Evolutionary conservation across 305 asterid species (phyloP).

Genomic region (Nicotiana rustica): DNA sequence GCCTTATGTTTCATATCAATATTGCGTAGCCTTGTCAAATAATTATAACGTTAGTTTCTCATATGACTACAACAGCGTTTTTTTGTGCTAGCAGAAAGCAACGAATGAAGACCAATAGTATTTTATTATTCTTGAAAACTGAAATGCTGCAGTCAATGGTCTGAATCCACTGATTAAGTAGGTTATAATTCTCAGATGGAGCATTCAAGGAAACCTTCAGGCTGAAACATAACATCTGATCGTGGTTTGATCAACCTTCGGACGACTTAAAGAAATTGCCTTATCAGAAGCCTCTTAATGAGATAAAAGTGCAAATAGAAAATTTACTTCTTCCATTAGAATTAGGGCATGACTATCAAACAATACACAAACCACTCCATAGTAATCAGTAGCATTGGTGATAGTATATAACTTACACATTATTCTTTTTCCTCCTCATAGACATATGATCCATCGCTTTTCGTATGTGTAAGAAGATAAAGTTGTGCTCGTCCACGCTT

Average conservation of each 20-base stretch:
- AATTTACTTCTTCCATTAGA: not conserved
- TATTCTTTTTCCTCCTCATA: no score
- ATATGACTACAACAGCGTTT: not conserved
- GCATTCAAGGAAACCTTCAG: not conserved
- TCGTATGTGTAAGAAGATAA: no score
- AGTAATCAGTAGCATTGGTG: no score
- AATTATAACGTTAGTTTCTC: not conserved
- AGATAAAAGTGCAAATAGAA: not conserved
- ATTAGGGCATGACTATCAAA: no score
- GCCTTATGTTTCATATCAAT: no score
- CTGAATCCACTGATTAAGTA: not conserved
- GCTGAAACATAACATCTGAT: not conserved
- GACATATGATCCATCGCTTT: no score
- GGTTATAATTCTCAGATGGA: not conserved
- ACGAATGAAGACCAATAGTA: not conserved
- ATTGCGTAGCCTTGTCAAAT: no score
- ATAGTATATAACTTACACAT: no score
- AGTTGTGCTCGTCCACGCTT: no score
- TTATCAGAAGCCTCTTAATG: not conserved
- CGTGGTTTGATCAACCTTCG: not conserved
- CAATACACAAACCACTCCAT: no score
- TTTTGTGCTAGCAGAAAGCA: not conserved
- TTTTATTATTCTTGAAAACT: not conserved
- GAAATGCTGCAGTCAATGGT: not conserved
- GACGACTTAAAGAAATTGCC: not conserved